phyloP scores from a whole-genome alignment of 1,284 basidiomycete genomes.

The Stygiomarasmius scandens region DNA sequence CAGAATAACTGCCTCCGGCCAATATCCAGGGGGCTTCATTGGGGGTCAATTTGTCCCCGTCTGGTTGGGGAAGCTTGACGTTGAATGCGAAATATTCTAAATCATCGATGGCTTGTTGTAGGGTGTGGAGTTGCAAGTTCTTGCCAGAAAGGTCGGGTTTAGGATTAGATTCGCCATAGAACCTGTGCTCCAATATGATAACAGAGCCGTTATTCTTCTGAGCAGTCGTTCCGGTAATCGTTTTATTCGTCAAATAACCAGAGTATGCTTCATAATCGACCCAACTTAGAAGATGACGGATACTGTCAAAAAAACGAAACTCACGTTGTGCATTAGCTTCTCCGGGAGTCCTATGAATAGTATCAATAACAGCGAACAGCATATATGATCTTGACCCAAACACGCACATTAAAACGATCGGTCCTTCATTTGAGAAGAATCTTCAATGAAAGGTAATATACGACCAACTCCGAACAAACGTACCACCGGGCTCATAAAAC shows the following conservation, averaged over 20 bases:
- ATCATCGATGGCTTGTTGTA: conserved; percentile 75
- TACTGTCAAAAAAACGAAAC: neutral
- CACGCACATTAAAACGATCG: conserved; percentile 7
- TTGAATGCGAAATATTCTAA: conserved; percentile 71
- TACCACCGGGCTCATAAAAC: conserved; percentile 62
- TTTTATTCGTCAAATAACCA: conserved; percentile 64
- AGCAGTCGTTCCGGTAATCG: conserved; percentile 68
- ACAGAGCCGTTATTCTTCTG: conserved; percentile 66
- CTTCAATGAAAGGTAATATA: neutral
- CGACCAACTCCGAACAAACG: neutral
- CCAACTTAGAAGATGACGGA: neutral
- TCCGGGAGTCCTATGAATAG: conserved; percentile 61
- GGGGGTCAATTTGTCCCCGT: conserved; percentile 58
- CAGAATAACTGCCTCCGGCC: conserved; percentile 71
- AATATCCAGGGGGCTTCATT: conserved; percentile 63
- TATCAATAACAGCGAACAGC: conserved; percentile 20
- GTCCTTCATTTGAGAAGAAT: neutral
- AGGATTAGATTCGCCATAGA: conserved; percentile 54
- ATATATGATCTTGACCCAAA: too few relatives aligned
- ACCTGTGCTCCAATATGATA: conserved; percentile 57
- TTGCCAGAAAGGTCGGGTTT: conserved; percentile 60
- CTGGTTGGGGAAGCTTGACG: conserved; percentile 66
- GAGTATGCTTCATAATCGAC: conserved; percentile 42
- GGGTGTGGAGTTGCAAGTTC: conserved; percentile 61
- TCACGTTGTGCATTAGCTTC: conserved; percentile 39